Conservation (phyloP, 192 early-diverging fungal species). For the Linnemannia schmuckeri region DNA sequence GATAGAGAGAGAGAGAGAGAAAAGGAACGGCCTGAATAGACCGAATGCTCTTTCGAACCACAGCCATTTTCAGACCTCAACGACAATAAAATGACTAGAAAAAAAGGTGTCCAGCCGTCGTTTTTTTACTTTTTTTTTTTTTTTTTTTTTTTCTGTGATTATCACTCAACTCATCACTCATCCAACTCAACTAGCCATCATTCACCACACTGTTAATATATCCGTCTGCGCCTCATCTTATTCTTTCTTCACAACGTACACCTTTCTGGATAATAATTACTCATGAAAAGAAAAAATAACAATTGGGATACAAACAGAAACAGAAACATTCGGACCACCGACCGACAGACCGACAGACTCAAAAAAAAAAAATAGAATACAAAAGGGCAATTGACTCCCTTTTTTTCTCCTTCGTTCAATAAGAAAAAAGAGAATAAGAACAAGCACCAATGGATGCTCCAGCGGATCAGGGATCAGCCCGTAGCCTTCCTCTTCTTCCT, state of each 20-base stretch:
- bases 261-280: not conserved
- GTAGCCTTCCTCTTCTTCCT: not conserved
- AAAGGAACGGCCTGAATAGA: not conserved
- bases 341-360: not conserved
- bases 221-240: not conserved
- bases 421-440: not conserved
- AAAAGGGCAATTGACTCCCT: not conserved
- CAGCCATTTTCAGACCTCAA: not conserved
- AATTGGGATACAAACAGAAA: not conserved
- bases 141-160: too few relatives aligned
- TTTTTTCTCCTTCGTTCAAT: constrained; percentile 4
- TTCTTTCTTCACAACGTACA: not conserved
- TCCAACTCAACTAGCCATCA: not conserved
- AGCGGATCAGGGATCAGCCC: constrained; percentile 4
- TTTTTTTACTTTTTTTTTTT: too few relatives aligned
- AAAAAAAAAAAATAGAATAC: not conserved
- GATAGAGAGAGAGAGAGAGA: not conserved
- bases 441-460: not conserved
- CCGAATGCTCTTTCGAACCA: not conserved
- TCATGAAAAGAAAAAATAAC: not conserved
- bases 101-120: not conserved
- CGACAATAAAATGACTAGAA: not conserved
- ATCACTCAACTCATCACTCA: too few relatives aligned
- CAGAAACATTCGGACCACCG: constrained; percentile 2
- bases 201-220: not conserved